These are phyloP conservation scores for Bipolaris cookei DNA, from an alignment of 2,329 filamentous ascomycete genomes.

Conservation along the genomic window DNA sequence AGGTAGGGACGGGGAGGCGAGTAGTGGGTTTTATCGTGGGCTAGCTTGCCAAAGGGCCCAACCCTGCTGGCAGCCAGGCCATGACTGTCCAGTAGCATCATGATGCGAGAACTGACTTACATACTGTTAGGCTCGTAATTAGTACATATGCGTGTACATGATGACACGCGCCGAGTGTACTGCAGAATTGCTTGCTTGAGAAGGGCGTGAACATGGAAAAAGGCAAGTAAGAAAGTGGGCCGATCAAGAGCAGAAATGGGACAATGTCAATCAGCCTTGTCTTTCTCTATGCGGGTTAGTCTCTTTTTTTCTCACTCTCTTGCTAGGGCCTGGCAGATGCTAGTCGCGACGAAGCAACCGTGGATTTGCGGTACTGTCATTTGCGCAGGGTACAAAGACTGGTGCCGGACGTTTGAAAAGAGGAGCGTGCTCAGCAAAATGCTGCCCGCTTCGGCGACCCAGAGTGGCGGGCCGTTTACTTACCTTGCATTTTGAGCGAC, in stretches of 20 bases:
- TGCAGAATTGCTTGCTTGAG: conserved; percentile 18
- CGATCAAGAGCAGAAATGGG: conserved; percentile 22
- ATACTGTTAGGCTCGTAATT: conserved; percentile 39
- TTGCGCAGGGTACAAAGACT: conserved; percentile 38
- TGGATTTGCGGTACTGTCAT: conserved; percentile 43
- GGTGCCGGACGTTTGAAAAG: conserved; percentile 28
- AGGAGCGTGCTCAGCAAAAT: conserved; percentile 24
- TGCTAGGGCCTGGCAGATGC: conserved; percentile 22
- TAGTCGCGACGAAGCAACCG: conserved; percentile 30
- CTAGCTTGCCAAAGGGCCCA: conserved; percentile 35
- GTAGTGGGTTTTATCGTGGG: conserved; percentile 33
- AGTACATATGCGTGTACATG: conserved; percentile 26
- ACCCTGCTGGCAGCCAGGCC: conserved; percentile 23
- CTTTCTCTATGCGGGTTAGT: background rate
- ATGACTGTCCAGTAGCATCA: conserved; percentile 30
- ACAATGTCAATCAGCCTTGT: conserved; percentile 18
- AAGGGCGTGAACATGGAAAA: conserved; percentile 27
- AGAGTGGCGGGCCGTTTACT: conserved; percentile 29
- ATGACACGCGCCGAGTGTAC: conserved; percentile 41
- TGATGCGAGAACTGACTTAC: conserved; percentile 40
- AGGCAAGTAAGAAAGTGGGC: conserved; percentile 27
- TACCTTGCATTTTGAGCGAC: conserved; percentile 23
- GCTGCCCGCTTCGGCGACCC: conserved; percentile 33
- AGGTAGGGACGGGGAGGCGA: conserved; percentile 22
- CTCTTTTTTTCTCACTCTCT: conserved; percentile 1